These are phyloP conservation scores for Thalassiosira exigua DNA, from an alignment of 352 stramenopile genomes.

Conservation along the genomic window DNA sequence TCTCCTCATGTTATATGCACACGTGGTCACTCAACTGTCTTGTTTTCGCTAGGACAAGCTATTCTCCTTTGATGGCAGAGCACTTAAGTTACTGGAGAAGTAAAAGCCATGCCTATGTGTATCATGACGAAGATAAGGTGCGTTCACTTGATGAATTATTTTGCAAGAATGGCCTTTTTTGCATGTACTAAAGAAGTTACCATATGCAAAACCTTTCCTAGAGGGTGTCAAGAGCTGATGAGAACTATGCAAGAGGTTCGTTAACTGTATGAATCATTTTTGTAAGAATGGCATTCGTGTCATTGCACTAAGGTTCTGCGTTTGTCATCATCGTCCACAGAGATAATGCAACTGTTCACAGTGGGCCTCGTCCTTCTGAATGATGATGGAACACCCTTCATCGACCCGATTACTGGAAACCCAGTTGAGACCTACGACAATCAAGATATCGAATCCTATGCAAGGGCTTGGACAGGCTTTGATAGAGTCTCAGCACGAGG, in stretches of 20 bases:
- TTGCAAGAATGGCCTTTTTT: too few relatives aligned
- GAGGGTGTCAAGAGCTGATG: constrained; percentile 58
- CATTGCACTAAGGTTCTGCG: too few relatives aligned
- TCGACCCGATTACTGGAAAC: constrained; percentile 56
- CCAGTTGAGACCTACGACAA: constrained; percentile 71
- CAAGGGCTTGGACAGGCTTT: constrained; percentile 72
- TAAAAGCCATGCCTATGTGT: constrained; percentile 66
- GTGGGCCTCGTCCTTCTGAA: constrained; percentile 73
- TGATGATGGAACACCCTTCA: constrained; percentile 67
- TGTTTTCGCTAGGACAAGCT: constrained; percentile 79
- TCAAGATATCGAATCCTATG: constrained; percentile 81
- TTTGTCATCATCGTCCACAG: too few relatives aligned
- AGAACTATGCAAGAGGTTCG: constrained; percentile 65
- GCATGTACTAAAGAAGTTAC: too few relatives aligned
- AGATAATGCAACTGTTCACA: constrained; percentile 80
- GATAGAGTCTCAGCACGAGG: not conserved
- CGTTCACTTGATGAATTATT: not conserved
- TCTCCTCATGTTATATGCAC: too few relatives aligned
- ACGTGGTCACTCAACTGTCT: constrained; percentile 83
- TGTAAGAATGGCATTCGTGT: too few relatives aligned
- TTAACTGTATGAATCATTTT: too few relatives aligned
- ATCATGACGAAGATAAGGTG: constrained; percentile 47
- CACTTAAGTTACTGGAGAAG: constrained; percentile 75
- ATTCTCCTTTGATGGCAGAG: constrained; percentile 81
- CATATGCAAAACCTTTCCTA: constrained; percentile 30